Conservation (phyloP, 495 filamentous ascomycete species). For the Neurospora tetrasperma region DNA sequence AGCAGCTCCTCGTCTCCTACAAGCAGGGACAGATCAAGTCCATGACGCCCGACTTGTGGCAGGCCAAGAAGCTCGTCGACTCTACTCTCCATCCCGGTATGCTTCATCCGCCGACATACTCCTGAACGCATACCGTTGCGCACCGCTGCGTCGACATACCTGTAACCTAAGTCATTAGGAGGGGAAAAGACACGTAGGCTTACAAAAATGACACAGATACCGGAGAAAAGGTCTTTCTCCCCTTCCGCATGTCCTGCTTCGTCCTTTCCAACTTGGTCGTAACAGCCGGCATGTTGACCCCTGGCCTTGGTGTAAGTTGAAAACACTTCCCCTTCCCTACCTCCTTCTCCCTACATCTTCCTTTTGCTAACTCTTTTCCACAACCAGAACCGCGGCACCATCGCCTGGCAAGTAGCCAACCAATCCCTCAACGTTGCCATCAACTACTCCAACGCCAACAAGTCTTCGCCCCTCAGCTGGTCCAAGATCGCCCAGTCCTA, state of each 20-base stretch:
- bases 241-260: slow-evolving; percentile 95
- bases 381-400: slow-evolving; percentile 66
- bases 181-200: slow-evolving; percentile 1
- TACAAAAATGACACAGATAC: slow-evolving; percentile 53
- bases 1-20: slow-evolving; percentile 63
- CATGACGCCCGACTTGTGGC: slow-evolving; percentile 90
- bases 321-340: neutral
- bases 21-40: slow-evolving; percentile 63
- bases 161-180: neutral
- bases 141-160: neutral
- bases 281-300: slow-evolving; percentile 96
- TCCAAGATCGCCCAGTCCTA: slow-evolving; percentile 81
- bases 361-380: slow-evolving; percentile 5
- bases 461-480: slow-evolving; percentile 74
- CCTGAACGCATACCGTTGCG: neutral
- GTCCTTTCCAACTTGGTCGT: slow-evolving; percentile 89
- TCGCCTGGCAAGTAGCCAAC: slow-evolving; percentile 93
- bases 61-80: slow-evolving; percentile 92
- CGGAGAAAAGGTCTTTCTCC: slow-evolving; percentile 80
- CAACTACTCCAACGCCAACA: slow-evolving; percentile 96
- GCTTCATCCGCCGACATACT: slow-evolving; percentile 36
- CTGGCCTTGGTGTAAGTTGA: slow-evolving; percentile 53
- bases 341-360: neutral
- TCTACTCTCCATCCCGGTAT: slow-evolving; percentile 88
- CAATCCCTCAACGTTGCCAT: slow-evolving; percentile 97